These are phyloP conservation scores for Lactarius quietus DNA, from an alignment of 768 basidiomycete species.

Conservation along the genomic window DNA sequence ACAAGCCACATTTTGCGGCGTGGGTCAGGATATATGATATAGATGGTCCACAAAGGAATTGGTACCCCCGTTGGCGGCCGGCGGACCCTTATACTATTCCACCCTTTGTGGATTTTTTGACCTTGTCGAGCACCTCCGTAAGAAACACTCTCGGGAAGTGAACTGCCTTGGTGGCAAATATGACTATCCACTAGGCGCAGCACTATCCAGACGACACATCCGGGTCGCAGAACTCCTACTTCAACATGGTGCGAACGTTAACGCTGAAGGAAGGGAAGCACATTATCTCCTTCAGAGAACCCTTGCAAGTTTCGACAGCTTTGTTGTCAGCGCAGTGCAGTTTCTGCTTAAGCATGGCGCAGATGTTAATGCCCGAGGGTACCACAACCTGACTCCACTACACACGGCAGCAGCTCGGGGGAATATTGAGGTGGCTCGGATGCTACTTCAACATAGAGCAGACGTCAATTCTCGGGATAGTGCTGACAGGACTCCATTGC, in stretches of 20 bases:
- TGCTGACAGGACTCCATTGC: too few species aligned
- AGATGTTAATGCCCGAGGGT: background rate
- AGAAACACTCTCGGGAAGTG: background rate
- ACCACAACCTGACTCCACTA: background rate
- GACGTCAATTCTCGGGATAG: too few species aligned
- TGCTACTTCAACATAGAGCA: background rate
- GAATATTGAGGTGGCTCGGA: background rate
- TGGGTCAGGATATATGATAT: background rate
- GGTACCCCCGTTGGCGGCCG: too few species aligned
- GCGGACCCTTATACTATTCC: background rate
- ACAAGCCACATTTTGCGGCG: background rate
- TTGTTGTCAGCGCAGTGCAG: background rate
- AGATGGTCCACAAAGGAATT: too few species aligned
- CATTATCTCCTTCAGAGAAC: too few species aligned
- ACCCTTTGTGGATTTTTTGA: background rate
- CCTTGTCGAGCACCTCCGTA: background rate
- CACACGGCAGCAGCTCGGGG: background rate
- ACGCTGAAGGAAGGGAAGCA: background rate
- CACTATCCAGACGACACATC: background rate
- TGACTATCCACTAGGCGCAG: background rate
- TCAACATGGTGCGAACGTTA: background rate
- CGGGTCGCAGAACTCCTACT: background rate
- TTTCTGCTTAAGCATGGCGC: background rate
- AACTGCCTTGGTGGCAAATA: background rate
- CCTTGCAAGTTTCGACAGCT: accelerated